Evolutionary conservation across 345 rosid genomes (phyloP).

Genomic region (Salix suchowensis): DNA sequence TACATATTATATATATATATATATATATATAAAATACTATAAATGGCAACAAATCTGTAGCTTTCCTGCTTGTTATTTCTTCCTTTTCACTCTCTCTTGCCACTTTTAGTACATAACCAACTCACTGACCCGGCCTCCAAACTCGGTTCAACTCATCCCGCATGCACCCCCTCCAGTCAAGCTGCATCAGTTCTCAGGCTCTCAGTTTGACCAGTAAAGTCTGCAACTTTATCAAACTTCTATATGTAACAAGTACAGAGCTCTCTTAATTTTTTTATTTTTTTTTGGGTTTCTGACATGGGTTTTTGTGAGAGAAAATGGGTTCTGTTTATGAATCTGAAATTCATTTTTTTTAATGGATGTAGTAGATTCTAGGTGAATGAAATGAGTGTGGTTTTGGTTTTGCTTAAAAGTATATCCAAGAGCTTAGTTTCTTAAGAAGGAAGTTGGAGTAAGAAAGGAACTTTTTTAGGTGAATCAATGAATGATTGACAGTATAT

Average conservation of each 20-base stretch:
- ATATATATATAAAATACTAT: not conserved
- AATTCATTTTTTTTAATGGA: not conserved
- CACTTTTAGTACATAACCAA: not conserved
- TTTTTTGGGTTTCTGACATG: not conserved
- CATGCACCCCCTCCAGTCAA: not conserved
- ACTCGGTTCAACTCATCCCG: not conserved
- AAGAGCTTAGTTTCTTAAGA: not conserved
- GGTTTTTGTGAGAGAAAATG: not conserved
- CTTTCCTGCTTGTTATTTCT: not conserved
- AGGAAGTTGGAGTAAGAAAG: not conserved
- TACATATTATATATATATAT: not conserved
- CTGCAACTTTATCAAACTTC: not conserved
- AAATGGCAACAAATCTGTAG: not conserved
- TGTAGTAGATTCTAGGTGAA: not conserved
- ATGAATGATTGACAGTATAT: not conserved
- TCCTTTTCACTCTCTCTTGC: not conserved
- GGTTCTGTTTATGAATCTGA: not conserved
- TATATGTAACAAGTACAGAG: not conserved
- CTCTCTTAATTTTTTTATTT: not conserved
- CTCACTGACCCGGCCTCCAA: not conserved
- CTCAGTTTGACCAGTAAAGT: not conserved
- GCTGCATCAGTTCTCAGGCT: not conserved
- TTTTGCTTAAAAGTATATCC: not conserved
- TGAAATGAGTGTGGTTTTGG: not conserved
- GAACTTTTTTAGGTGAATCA: not conserved